Base-by-base conservation (phyloP, 192 early-diverging fungal species). In the Coemansia sp. region DNA sequence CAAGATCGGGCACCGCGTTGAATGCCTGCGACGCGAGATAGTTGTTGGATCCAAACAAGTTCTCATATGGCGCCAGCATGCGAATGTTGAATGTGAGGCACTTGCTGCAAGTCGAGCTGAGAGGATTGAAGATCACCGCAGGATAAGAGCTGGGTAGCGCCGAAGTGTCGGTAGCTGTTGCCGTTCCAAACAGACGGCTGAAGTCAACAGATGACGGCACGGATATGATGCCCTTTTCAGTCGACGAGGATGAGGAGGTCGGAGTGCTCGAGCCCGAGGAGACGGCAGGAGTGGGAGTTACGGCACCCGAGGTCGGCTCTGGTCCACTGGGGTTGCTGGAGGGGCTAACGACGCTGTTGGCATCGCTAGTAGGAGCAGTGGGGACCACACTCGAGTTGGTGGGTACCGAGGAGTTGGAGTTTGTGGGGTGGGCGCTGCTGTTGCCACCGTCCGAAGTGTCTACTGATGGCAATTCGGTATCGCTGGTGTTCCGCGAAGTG, bases 141-240 rank as follows among this genome's bases (percentile, higher is more conserved):
- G 74, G 74, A 6, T 66, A 64, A 0, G 32, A 24, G 3, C 58
- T 59, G 58, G 58, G 58, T 4, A 3, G 16, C 0, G 18, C 37
- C 11, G 59, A 38, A 2, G 53, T 18, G 39, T 38, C 40, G 11
- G 73, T 15, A 8, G 73, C 8, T 34, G 53, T 66, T 16, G 29
- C 16, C n/a, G 52, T 64, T n/a, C 65, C 79, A 6, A 68, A 65
- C 55, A 82, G 62, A 3, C 71, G 63, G 59, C 68, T 65, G 65
- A 82, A 76, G 47, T 82, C 79, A 6, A 76, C 79, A n/a, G 79
- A 82, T 0, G 79, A 67, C 2, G 79, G 79, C 40, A 82, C 79
- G 3, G 43, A 34, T n/a, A 82, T 67, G 2, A 72, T 9, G 32
- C 58, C 45, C 74, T 73, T 75, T 22, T 66, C 47, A 7, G 64